These are phyloP conservation scores for Kluyveromyces sp. DNA, from an alignment of 1,139 yeast species.

Conservation along the genomic window DNA sequence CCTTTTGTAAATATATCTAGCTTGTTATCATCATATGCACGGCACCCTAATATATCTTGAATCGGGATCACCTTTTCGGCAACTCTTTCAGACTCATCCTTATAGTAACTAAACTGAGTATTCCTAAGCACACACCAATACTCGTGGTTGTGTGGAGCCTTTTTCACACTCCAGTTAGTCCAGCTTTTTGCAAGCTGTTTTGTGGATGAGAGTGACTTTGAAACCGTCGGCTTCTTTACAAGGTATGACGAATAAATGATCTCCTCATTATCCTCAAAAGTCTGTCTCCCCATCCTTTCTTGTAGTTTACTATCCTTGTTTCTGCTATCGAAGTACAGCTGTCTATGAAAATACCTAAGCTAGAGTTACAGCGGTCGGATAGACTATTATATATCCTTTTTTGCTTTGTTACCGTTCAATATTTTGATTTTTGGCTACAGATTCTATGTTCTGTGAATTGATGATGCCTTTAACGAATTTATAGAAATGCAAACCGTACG, in stretches of 20 bases:
- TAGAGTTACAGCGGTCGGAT: no score
- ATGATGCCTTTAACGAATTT: no score
- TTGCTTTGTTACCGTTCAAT: no score
- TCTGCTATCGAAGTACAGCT: background rate
- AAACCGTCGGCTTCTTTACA: conserved; percentile 9
- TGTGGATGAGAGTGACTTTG: conserved; percentile 2
- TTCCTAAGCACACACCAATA: conserved; percentile 53
- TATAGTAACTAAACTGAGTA: conserved; percentile 49
- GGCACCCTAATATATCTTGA: conserved; percentile 29
- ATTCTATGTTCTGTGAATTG: no score
- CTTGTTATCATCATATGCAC: conserved; percentile 10
- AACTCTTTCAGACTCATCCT: conserved; percentile 49
- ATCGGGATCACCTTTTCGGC: conserved; percentile 42
- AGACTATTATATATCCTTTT: no score
- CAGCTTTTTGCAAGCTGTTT: conserved; percentile 3
- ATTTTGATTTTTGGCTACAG: no score
- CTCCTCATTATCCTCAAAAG: conserved; percentile 8
- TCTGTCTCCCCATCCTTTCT: background rate
- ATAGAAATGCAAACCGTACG: no score
- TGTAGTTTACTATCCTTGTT: background rate
- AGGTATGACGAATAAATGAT: conserved; percentile 13
- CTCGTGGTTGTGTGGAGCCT: conserved; percentile 6
- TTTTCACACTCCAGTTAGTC: conserved; percentile 4
- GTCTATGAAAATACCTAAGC: background rate
- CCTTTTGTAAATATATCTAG: conserved; percentile 15